Conservation (phyloP, 1,284 basidiomycete genomes). For the Fomitopsis palustris region DNA sequence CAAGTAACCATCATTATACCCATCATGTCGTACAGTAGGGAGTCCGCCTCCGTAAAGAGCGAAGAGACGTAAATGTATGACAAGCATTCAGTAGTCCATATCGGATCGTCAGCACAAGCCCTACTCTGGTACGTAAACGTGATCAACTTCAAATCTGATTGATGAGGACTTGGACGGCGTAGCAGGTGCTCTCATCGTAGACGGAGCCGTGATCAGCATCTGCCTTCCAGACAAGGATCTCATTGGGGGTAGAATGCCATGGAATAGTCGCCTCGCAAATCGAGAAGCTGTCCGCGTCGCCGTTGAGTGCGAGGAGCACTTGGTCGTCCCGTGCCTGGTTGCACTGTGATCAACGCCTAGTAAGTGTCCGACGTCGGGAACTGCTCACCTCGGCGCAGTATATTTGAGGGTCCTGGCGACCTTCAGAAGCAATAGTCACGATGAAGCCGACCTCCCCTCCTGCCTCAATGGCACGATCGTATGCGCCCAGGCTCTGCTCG, state of each 20-base stretch:
- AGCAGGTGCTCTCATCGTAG: constrained; percentile 18
- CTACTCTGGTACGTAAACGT: background rate
- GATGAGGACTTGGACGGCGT: constrained; percentile 5
- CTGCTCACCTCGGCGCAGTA: constrained; percentile 5
- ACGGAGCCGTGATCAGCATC: constrained; percentile 6
- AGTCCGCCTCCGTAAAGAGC: too few species aligned
- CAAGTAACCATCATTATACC: too few species aligned
- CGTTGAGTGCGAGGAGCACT: constrained; percentile 15
- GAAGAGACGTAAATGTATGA: too few species aligned
- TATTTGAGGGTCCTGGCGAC: background rate
- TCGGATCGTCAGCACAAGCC: background rate
- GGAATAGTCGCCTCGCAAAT: constrained; percentile 11
- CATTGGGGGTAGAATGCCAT: background rate
- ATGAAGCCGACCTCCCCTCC: constrained; percentile 2
- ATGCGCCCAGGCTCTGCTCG: constrained; percentile 2
- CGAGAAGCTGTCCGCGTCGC: constrained; percentile 17
- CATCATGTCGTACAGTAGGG: too few species aligned
- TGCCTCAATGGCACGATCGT: background rate
- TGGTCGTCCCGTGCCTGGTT: background rate
- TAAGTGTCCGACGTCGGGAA: background rate
- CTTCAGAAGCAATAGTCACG: background rate
- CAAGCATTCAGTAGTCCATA: background rate
- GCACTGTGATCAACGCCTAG: background rate
- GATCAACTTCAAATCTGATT: too few species aligned
- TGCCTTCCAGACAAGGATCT: constrained; percentile 8